phyloP scores from a whole-genome alignment of 2,329 filamentous ascomycete genomes.

The Colletotrichum incanum region DNA sequence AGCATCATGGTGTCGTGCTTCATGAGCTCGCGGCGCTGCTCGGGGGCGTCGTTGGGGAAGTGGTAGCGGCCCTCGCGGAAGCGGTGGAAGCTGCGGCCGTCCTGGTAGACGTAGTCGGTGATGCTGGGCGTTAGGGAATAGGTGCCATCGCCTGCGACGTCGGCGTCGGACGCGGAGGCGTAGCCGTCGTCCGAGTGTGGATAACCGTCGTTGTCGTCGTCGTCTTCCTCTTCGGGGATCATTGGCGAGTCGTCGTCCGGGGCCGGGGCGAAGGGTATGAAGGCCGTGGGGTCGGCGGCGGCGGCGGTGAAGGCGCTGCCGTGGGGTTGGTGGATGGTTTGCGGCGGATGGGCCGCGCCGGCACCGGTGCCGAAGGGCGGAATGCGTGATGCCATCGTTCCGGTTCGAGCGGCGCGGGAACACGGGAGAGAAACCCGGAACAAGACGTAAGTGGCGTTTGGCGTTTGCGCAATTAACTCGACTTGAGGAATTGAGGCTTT shows the following conservation, averaged over 20 bases:
- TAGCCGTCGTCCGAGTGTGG: constrained; percentile 34
- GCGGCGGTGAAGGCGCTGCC: not conserved
- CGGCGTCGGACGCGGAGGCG: constrained; percentile 44
- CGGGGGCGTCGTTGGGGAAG: constrained; percentile 61
- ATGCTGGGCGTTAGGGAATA: constrained; percentile 54
- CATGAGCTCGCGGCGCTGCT: constrained; percentile 58
- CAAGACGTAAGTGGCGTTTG: not conserved
- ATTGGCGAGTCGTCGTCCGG: not conserved
- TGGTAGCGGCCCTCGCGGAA: constrained; percentile 60
- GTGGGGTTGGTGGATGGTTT: not conserved
- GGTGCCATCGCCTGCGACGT: constrained; percentile 40
- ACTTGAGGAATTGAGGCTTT: no score
- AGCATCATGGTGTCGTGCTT: constrained; percentile 57
- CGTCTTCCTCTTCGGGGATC: not conserved
- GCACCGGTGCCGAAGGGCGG: not conserved
- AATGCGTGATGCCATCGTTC: not conserved
- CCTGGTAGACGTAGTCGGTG: constrained; percentile 59
- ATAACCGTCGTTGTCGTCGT: constrained; percentile 8
- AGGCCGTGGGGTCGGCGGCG: not conserved
- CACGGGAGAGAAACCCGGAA: not conserved
- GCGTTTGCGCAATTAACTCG: not conserved
- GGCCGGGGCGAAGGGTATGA: not conserved
- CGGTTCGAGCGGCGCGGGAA: not conserved
- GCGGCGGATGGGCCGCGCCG: not conserved
- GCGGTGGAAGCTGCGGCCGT: constrained; percentile 59